Percentiles rank a stretch among this genome's conserved stretches.
phyloP scores from a whole-genome alignment of 371 early-diverging fungal species.

The Syncephalastrum monosporum region DNA sequence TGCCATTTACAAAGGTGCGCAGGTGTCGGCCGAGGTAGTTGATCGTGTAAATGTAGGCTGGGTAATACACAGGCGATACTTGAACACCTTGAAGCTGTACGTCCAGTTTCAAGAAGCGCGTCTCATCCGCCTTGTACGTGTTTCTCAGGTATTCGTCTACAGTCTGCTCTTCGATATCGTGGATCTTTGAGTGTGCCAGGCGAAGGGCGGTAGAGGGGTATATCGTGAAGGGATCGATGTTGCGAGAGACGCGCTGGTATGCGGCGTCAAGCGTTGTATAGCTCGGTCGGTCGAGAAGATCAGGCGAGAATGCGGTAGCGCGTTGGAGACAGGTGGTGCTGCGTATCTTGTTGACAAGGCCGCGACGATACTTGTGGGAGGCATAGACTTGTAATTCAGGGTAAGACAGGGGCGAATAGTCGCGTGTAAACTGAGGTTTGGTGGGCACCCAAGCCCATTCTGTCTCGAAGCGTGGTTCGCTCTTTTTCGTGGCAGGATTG shows the following conservation, averaged over 20 bases:
- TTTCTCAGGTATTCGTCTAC: slow-evolving; percentile 51
- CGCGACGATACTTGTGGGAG: slow-evolving; percentile 58
- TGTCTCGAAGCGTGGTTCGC: slow-evolving; percentile 53
- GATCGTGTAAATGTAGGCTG: slow-evolving; percentile 54
- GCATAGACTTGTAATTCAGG: slow-evolving; percentile 58
- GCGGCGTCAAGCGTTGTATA: slow-evolving; percentile 8
- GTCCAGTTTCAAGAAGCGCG: slow-evolving; percentile 51
- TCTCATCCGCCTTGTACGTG: slow-evolving; percentile 49
- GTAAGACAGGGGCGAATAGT: slow-evolving; percentile 45
- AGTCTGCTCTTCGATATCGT: slow-evolving; percentile 40
- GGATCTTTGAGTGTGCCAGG: slow-evolving; percentile 48
- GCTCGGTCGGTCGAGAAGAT: slow-evolving; percentile 38
- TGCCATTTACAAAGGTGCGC: slow-evolving; percentile 58
- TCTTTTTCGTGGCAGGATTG: slow-evolving; percentile 44
- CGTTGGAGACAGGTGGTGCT: slow-evolving; percentile 47
- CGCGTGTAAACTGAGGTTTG: slow-evolving; percentile 36
- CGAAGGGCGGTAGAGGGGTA: slow-evolving; percentile 56
- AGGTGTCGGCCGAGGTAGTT: slow-evolving; percentile 50
- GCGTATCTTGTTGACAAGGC: slow-evolving; percentile 53
- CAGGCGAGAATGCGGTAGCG: slow-evolving; percentile 37
- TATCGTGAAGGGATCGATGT: slow-evolving; percentile 54
- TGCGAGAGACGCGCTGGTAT: slow-evolving; percentile 22
- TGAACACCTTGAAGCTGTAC: slow-evolving; percentile 40
- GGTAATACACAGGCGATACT: slow-evolving; percentile 59
- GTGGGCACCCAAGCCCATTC: slow-evolving; percentile 55